Conservation (phyloP, 2,329 filamentous ascomycete genomes). For the Colletotrichum sublineola region DNA sequence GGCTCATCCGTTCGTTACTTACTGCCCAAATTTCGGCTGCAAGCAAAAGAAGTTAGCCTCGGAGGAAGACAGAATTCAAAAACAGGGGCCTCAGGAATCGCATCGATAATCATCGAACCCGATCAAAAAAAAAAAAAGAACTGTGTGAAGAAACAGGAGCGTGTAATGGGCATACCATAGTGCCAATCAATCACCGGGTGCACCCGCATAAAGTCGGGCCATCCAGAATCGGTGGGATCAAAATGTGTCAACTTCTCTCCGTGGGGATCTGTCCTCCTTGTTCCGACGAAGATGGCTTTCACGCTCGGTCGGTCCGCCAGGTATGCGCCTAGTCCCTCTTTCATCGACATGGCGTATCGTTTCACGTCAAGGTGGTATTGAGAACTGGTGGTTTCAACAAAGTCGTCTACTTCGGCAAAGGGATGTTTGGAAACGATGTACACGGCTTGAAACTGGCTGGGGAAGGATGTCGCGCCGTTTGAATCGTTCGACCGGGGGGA, state of each 20-base stretch:
- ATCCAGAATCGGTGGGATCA: constrained; percentile 87
- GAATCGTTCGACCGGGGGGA: constrained; percentile 42
- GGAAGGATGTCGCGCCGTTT: constrained; percentile 48
- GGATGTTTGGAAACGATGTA: constrained; percentile 90
- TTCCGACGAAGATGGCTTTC: constrained; percentile 87
- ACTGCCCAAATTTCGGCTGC: constrained; percentile 88
- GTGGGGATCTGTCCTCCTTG: constrained; percentile 92
- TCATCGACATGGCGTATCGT: constrained; percentile 84
- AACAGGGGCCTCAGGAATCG: not conserved
- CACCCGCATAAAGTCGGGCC: constrained; percentile 92
- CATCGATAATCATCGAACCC: not conserved
- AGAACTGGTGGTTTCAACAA: constrained; percentile 76
- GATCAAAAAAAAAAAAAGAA: not conserved
- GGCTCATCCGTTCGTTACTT: constrained; percentile 55
- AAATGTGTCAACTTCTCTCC: constrained; percentile 84
- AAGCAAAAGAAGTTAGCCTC: not conserved
- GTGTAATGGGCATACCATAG: constrained; percentile 63
- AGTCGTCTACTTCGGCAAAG: constrained; percentile 87
- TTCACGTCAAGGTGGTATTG: constrained; percentile 82
- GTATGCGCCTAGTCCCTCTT: constrained; percentile 83
- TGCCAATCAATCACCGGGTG: constrained; percentile 99
- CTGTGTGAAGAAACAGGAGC: not conserved
- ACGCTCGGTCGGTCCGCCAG: constrained; percentile 74
- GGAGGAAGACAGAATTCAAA: not conserved
- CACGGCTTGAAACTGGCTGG: constrained; percentile 76